Conservation (phyloP, 2,329 filamentous ascomycete genomes). For the Elsinoe batatas region DNA sequence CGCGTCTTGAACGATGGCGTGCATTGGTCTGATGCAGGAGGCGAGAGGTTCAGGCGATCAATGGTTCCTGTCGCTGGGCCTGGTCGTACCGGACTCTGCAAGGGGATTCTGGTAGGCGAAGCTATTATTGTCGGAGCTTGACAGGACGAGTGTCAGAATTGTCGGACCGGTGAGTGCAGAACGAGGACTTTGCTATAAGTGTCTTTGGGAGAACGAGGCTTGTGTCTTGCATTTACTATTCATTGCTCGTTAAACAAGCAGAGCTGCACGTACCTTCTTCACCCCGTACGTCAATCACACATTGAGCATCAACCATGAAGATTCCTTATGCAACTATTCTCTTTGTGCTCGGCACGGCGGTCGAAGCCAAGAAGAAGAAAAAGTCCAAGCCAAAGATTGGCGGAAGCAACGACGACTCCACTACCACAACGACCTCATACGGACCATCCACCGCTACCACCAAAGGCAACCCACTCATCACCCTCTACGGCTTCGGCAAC, state of each 20-base stretch:
- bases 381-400: slow-evolving; percentile 1
- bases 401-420: background rate
- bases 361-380: slow-evolving; percentile 9
- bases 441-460: background rate
- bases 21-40: background rate
- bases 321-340: background rate
- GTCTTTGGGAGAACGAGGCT: background rate
- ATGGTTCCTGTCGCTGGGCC: slow-evolving; percentile 1
- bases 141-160: background rate
- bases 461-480: background rate
- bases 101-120: background rate
- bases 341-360: background rate
- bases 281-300: background rate
- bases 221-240: background rate
- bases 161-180: background rate
- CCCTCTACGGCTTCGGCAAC: slow-evolving; percentile 6
- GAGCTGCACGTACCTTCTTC: background rate
- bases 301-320: background rate
- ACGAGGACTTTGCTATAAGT: background rate
- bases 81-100: background rate
- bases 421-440: background rate
- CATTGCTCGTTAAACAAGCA: background rate
- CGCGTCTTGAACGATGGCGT: background rate
- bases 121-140: slow-evolving; percentile 1
- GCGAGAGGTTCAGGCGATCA: background rate